Percentiles rank a stretch among this genome's conserved stretches.
phyloP scores from a whole-genome alignment of 768 basidiomycete species.

The Boletus rex-veris region DNA sequence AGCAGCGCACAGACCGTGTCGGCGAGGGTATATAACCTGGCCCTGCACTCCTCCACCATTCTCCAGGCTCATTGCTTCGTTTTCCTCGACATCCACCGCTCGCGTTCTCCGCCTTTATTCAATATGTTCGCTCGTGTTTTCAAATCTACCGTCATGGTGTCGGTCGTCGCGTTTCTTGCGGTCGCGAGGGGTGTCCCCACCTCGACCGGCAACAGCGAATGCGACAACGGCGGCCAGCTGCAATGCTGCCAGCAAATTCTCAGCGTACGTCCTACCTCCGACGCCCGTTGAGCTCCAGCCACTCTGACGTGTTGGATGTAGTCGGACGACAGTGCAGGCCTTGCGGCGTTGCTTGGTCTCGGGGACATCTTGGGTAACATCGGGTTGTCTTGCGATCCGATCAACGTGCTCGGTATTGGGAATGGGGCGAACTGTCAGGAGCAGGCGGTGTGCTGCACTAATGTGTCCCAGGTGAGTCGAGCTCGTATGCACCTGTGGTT shows the following conservation, averaged over 20 bases:
- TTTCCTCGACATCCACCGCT: neutral
- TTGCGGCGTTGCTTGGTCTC: neutral
- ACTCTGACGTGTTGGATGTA: slow-evolving; percentile 1
- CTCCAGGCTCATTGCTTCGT: neutral
- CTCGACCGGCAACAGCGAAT: neutral
- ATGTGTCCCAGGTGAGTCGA: neutral
- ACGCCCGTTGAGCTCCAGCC: neutral
- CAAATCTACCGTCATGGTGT: slow-evolving; percentile 11
- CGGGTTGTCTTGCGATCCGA: slow-evolving; percentile 3
- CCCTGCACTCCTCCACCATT: neutral
- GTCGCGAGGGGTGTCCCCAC: neutral
- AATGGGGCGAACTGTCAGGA: neutral
- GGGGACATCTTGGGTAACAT: neutral
- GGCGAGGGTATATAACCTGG: slow-evolving; percentile 11
- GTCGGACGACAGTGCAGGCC: neutral
- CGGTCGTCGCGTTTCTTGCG: slow-evolving; percentile 6
- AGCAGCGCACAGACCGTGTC: slow-evolving; percentile 5
- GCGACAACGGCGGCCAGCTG: slow-evolving; percentile 8
- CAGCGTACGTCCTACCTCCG: neutral
- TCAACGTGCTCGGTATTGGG: slow-evolving; percentile 4
- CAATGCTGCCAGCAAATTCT: slow-evolving; percentile 6
- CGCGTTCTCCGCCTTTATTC: neutral
- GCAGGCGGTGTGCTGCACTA: slow-evolving; percentile 10
- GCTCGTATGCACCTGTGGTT: neutral
- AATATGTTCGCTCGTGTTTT: slow-evolving; percentile 12